Evolutionary conservation across 805 yeast species (phyloP).

Genomic region (Wickerhamiella galacta): DNA sequence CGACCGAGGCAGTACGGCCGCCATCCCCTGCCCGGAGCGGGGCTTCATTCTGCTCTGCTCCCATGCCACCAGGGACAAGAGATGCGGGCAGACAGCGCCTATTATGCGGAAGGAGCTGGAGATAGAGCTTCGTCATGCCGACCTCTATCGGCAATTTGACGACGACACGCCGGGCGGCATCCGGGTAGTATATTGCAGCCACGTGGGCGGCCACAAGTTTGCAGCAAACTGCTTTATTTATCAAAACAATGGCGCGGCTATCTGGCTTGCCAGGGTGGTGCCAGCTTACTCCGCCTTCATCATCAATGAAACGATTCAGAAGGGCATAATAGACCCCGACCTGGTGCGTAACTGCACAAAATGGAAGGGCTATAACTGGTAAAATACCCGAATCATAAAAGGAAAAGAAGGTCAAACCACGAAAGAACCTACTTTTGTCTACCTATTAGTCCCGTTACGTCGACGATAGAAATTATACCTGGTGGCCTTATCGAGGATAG

Average conservation of each 20-base stretch:
- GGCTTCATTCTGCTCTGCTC: constrained; percentile 58
- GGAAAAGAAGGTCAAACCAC: no score
- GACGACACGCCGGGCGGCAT: constrained; percentile 68
- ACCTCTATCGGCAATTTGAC: constrained; percentile 55
- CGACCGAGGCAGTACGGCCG: constrained; percentile 8
- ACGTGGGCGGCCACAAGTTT: constrained; percentile 91
- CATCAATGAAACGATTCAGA: constrained; percentile 55
- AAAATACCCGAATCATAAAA: no score
- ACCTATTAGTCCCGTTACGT: no score
- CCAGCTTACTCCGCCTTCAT: constrained; percentile 64
- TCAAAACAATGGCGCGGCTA: constrained; percentile 50
- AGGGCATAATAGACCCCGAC: constrained; percentile 55
- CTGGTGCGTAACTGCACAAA: constrained; percentile 36
- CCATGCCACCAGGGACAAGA: constrained; percentile 76
- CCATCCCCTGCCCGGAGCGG: constrained; percentile 24
- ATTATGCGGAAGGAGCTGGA: constrained; percentile 70
- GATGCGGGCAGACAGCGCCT: constrained; percentile 92
- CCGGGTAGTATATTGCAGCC: constrained; percentile 53
- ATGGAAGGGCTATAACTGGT: constrained; percentile 19
- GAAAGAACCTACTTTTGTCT: no score
- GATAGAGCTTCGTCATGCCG: constrained; percentile 49
- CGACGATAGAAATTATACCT: no score
- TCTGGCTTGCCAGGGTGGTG: constrained; percentile 77
- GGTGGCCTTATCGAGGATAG: no score
- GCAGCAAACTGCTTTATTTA: constrained; percentile 80